A percentile compares a stretch with the other conserved stretches of the same genome.
Conservation (phyloP, 805 yeast species). For the Candida germanica region DNA sequence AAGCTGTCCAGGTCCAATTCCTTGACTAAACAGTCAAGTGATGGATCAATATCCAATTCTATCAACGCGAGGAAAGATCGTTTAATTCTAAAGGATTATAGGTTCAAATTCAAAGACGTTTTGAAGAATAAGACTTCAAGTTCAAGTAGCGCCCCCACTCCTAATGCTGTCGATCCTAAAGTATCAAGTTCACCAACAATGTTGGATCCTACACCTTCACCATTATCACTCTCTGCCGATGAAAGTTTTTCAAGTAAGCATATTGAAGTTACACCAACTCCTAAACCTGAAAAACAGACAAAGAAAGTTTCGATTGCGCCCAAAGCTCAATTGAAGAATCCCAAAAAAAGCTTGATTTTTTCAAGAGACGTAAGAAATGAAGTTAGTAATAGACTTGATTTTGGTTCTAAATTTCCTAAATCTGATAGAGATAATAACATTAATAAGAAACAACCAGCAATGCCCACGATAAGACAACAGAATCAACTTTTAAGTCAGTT, state of each 20-base stretch:
- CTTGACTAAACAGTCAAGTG: conserved; percentile 5
- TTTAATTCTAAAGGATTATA: conserved; percentile 21
- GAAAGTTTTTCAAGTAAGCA: conserved; percentile 7
- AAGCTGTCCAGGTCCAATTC: conserved; percentile 16
- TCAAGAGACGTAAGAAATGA: conserved; percentile 41
- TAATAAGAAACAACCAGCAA: conserved; percentile 6
- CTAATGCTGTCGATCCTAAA: neutral
- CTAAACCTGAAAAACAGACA: conserved; percentile 5
- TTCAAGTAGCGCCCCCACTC: conserved; percentile 2
- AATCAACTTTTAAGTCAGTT: conserved; percentile 32
- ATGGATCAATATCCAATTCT: neutral
- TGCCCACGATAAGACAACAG: conserved; percentile 24
- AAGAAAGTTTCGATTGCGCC: conserved; percentile 4
- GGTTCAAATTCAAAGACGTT: conserved; percentile 18
- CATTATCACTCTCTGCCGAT: conserved; percentile 17
- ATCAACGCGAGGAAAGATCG: conserved; percentile 2
- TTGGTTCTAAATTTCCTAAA: conserved; percentile 7
- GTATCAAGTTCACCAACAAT: conserved; percentile 6
- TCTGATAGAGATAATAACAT: conserved; percentile 1
- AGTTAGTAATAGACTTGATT: conserved; percentile 17
- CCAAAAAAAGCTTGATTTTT: conserved; percentile 25
- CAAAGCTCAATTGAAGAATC: neutral
- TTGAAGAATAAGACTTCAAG: conserved; percentile 13
- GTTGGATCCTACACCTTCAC: conserved; percentile 20
- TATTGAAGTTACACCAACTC: too few species aligned